phyloP scores from a whole-genome alignment of 2,329 filamentous ascomycete species.

The Conoideocrella luteorostrata region DNA sequence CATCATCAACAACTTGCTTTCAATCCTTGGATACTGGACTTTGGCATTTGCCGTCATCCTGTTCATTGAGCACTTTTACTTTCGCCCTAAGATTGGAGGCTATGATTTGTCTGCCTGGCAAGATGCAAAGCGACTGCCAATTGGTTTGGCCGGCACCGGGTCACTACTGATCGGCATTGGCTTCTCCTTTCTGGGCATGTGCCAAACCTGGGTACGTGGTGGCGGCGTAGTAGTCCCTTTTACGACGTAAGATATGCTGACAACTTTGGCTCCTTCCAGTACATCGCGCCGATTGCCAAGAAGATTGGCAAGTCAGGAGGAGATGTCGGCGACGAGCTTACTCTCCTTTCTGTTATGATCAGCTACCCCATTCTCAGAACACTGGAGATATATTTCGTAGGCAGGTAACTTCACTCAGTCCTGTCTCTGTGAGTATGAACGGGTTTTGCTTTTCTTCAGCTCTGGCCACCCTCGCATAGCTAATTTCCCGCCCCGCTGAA shows the following conservation, averaged over 20 bases:
- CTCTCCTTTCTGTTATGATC: slow-evolving; percentile 6
- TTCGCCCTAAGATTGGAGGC: slow-evolving; percentile 13
- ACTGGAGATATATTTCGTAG: slow-evolving; percentile 7
- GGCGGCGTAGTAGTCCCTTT: no score
- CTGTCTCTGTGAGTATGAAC: neutral
- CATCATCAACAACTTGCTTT: slow-evolving; percentile 15
- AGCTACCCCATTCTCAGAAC: slow-evolving; percentile 7
- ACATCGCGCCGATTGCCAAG: slow-evolving; percentile 8
- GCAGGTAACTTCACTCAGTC: neutral
- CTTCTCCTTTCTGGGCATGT: slow-evolving; percentile 14
- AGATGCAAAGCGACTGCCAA: slow-evolving; percentile 12
- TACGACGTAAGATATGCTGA: no score
- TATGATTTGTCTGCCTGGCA: slow-evolving; percentile 15
- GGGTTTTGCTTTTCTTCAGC: no score
- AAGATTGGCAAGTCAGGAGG: slow-evolving; percentile 8
- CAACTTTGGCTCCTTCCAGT: neutral
- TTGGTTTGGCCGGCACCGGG: slow-evolving; percentile 12
- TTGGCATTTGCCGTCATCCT: slow-evolving; percentile 15
- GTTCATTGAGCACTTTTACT: slow-evolving; percentile 14
- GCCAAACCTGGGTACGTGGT: slow-evolving; percentile 13
- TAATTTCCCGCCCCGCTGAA: no score
- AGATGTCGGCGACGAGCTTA: slow-evolving; percentile 11
- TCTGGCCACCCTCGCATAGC: no score
- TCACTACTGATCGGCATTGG: slow-evolving; percentile 13
- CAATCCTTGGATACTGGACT: slow-evolving; percentile 16